Percentiles rank a stretch among this genome's conserved stretches.
Evolutionary conservation across 441 rosid species (phyloP).

Genomic region (Jatropha podagrica): DNA sequence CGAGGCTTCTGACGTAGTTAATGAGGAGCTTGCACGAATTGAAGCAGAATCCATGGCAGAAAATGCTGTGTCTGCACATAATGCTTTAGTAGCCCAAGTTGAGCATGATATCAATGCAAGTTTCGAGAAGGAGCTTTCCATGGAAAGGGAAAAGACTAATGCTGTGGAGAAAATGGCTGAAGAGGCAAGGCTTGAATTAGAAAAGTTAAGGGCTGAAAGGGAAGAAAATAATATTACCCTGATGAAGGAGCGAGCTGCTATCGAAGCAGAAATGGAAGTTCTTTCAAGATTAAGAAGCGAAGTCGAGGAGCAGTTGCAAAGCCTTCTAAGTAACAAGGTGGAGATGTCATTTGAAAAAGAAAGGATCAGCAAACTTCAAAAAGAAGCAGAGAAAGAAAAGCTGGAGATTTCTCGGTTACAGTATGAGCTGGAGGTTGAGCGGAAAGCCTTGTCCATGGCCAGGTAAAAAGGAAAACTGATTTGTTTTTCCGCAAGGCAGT

Average conservation of each 20-base stretch:
- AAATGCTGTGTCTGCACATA: slow-evolving; percentile 79
- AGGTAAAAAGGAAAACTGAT: slow-evolving; percentile 48
- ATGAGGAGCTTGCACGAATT: slow-evolving; percentile 86
- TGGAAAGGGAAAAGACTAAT: slow-evolving; percentile 69
- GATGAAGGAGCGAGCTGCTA: slow-evolving; percentile 65
- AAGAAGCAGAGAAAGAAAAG: slow-evolving; percentile 70
- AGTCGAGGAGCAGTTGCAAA: slow-evolving; percentile 76
- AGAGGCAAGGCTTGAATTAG: slow-evolving; percentile 71
- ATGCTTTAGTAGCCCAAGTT: slow-evolving; percentile 76
- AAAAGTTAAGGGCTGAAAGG: slow-evolving; percentile 63
- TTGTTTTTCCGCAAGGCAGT: slow-evolving; percentile 1
- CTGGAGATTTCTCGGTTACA: slow-evolving; percentile 71
- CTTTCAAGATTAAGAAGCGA: slow-evolving; percentile 65
- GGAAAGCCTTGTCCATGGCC: slow-evolving; percentile 86
- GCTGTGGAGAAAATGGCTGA: slow-evolving; percentile 88
- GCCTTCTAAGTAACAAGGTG: slow-evolving; percentile 62
- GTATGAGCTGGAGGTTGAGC: slow-evolving; percentile 79
- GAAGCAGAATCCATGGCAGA: slow-evolving; percentile 97
- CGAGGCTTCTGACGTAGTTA: slow-evolving; percentile 72
- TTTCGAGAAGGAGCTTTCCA: slow-evolving; percentile 71
- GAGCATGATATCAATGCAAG: slow-evolving; percentile 77
- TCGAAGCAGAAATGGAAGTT: slow-evolving; percentile 85
- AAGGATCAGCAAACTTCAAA: slow-evolving; percentile 58
- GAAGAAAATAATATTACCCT: slow-evolving; percentile 64
- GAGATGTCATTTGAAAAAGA: slow-evolving; percentile 83